A percentile compares a stretch with the other conserved stretches of the same genome.
phyloP scores from a whole-genome alignment of 495 filamentous ascomycete species.

The Aspergillus bridgeri region DNA sequence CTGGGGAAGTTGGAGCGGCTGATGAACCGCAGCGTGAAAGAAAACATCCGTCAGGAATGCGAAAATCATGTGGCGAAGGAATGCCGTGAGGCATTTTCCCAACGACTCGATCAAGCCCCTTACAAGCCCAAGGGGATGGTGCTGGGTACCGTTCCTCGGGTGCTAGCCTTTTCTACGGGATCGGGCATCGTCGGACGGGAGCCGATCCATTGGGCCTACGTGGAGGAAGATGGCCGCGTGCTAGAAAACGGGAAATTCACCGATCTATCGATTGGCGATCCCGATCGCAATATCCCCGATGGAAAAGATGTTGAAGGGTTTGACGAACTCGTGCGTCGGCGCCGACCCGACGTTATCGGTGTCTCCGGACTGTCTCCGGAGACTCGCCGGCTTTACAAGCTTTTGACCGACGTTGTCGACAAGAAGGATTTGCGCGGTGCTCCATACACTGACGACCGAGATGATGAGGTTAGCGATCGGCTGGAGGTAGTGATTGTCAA shows the following conservation, averaged over 20 bases:
- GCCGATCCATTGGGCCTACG: slow-evolving; percentile 83
- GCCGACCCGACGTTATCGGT: slow-evolving; percentile 85
- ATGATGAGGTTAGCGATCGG: slow-evolving; percentile 59
- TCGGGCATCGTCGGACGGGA: slow-evolving; percentile 66
- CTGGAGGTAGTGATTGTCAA: slow-evolving; percentile 90
- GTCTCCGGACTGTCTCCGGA: slow-evolving; percentile 89
- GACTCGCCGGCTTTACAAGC: slow-evolving; percentile 76
- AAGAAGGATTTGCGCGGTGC: slow-evolving; percentile 70
- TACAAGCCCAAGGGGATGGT: slow-evolving; percentile 94
- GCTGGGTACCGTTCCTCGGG: slow-evolving; percentile 80
- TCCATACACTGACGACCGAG: slow-evolving; percentile 62
- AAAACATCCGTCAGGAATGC: slow-evolving; percentile 84
- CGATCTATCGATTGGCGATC: slow-evolving; percentile 69
- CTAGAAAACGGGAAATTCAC: slow-evolving; percentile 82
- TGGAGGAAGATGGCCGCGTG: slow-evolving; percentile 88
- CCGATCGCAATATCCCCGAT: slow-evolving; percentile 59
- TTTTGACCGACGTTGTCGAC: slow-evolving; percentile 70
- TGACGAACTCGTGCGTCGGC: slow-evolving; percentile 66
- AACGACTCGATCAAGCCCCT: slow-evolving; percentile 89
- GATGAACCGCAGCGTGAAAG: slow-evolving; percentile 87
- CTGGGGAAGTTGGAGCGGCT: slow-evolving; percentile 76
- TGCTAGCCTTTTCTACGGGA: slow-evolving; percentile 82
- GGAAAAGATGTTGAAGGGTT: slow-evolving; percentile 62
- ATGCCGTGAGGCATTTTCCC: slow-evolving; percentile 80
- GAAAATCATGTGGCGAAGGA: slow-evolving; percentile 80